Base-by-base conservation (phyloP, 2,329 filamentous ascomycete genomes). In the Aspergillus intermedius region DNA sequence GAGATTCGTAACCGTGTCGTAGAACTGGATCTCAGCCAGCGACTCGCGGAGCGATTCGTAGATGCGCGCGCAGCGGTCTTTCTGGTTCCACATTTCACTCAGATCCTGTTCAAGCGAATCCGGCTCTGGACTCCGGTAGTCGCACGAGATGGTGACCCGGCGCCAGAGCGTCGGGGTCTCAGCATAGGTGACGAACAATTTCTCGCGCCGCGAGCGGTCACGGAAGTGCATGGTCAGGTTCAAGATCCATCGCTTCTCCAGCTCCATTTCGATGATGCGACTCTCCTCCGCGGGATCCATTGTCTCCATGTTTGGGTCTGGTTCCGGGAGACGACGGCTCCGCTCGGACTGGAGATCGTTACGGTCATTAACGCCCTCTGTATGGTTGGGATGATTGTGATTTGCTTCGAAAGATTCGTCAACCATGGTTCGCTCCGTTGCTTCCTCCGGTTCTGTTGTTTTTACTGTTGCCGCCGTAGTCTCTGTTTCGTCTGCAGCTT, bases 151-250 rank as follows among this genome's bases (percentile, higher is more conserved):
- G 2, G 93, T 97, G 45, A 98, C 86, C 44, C 91, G 80, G 48
- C 89, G 82, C 88, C 91, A 95, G 52, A 82, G 75, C 53, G 81
- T 86, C 4, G 88, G 83, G 43, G 80, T 79, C 66, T 95, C 86
- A 43, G 90, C 88, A 66, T 88, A 98, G 0, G 93, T 97, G 54
- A 98, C 84, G 67, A 97, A 98, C 74, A 97, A 97, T 68, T 98
- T 98, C 68, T 98, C 93, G 40, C 91, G 81, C 59, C 88, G 87
- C 10, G 91, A 94, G 60, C 86, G 85, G 71, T 98, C 93, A 50
- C 91, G 83, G 68, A 96, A 98, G 68, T 95, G 90, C 93, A 98
- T 96, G 70, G 90, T 96, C 51, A 97, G 78, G 63, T 98, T 98
- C 58, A 98, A 76, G 51, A 98, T 97, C 93, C 93, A 98, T 61